Evolutionary conservation across 257 asterid genomes (phyloP), one percentile per base, ranked within the genome.

Genomic region (Echites panduratus): DNA sequence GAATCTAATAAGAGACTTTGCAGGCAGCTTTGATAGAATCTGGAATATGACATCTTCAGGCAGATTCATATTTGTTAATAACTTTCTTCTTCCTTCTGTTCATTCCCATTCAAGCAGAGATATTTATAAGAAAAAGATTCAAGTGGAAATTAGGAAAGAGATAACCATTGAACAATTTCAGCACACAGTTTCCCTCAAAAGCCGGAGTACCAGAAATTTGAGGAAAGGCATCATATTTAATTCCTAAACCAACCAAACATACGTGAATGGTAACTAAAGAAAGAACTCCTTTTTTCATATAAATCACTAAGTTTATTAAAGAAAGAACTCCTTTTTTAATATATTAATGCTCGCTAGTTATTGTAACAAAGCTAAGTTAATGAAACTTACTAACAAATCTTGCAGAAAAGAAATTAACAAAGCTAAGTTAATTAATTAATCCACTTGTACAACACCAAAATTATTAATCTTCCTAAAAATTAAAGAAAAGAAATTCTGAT

Each of bases 1-100:
- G 84, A 83, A 88, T 68, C 80, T 82, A 22, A 79, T 47, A 22
- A 87, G 44, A 6, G 84, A 77, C 69, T 24, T 76, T 40, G 83
- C 84, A 0, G 84, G 85, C 38, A 81, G 67, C 73, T 83, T 82
- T 62, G 84, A 80, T 8, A 84, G 74, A n/a, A 87, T 85, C 22
- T 87, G 89, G 68, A 72, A 10, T 17, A 73, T 77, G 52, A 82
- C 53, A 70, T 89, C 90, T 79, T 85, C 85, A 9, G 83, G 77
- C 29, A 73, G 64, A 50, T 71, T 74, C 90, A 88, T 19, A 16
- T n/a, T n/a, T n/a, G n/a, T n/a, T n/a, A n/a, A n/a, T n/a, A n/a
- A n/a, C n/a, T n/a, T n/a, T 2, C 41, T 54, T 7, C 17, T 45
- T 2, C 32, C 45, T 72, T 61, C 2, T 38, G 11, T 9, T 66